These are phyloP conservation scores for Podospora sp. DNA, from an alignment of 495 filamentous ascomycete genomes.

Conservation along the genomic window DNA sequence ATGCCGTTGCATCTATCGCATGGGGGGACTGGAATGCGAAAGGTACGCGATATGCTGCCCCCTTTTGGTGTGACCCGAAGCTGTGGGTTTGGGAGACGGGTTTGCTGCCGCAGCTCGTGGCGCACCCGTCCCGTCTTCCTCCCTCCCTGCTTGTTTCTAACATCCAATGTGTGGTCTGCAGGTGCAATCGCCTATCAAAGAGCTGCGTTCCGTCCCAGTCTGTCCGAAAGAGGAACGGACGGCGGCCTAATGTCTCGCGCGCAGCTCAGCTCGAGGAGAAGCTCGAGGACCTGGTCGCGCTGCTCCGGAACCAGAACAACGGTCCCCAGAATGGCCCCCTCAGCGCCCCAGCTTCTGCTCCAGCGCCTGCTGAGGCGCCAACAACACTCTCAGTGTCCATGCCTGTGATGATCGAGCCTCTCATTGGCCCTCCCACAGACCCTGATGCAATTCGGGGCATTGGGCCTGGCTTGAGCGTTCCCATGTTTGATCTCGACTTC, in stretches of 20 bases:
- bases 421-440: background rate
- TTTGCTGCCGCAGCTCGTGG: background rate
- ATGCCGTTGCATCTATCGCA: slow-evolving; percentile 42
- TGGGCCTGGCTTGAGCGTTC: background rate
- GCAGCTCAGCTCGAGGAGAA: slow-evolving; percentile 50
- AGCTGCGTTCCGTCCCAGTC: slow-evolving; percentile 45
- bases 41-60: background rate
- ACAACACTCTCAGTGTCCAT: background rate
- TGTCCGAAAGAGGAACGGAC: slow-evolving; percentile 41
- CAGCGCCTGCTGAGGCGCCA: background rate
- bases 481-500: background rate
- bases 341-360: background rate
- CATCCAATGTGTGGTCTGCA: background rate
- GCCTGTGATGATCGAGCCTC: background rate
- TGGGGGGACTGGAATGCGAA: slow-evolving; percentile 9
- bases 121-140: background rate
- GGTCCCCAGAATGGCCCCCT: slow-evolving; percentile 1
- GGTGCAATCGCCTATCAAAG: slow-evolving; percentile 45
- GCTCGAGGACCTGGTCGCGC: slow-evolving; percentile 47
- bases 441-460: background rate
- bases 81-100: background rate
- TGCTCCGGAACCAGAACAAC: slow-evolving; percentile 41
- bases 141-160: background rate
- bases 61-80: background rate
- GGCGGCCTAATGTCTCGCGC: slow-evolving; percentile 33